Base-by-base conservation (phyloP, 768 basidiomycete genomes). In the Boletus reticulatus region DNA sequence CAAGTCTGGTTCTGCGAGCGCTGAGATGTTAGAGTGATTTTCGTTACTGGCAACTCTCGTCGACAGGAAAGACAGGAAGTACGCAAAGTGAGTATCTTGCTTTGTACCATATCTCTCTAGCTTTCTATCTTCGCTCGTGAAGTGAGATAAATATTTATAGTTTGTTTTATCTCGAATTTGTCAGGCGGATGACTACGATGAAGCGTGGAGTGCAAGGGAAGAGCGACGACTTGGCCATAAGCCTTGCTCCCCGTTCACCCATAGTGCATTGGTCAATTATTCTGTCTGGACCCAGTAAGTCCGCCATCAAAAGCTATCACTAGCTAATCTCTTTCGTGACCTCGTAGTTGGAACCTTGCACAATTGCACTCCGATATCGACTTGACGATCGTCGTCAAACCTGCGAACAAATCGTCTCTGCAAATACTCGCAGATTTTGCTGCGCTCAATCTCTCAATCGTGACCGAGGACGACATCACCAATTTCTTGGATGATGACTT, bases 311-410 rank as follows among this genome's bases (percentile, higher is more conserved):
- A 8, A 24, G 7, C 11, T 19, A 9, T 14, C 9, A 16, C 20
- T 41, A 34, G 27, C 27, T 27, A 27, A 27, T 27, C 27, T 27
- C 27, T 27, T 27, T 27, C 27, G 27, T 27, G 27, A 27, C 27
- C 6, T 27, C 7, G 14, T 16, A 92, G 90, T 65, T 93, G 10
- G 57, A 88, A 93, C 68, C 62, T 96, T 56, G 92, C 93, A 0
- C 68, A 79, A 39, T 73, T 89, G 32, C 96, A 80, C 66, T 68
- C 79, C 0, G 94, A 97, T 70, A 84, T 85, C 43, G 96, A 97
- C 27, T 27, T 27, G 73, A 94, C 91, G 0, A 86, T 96, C 68
- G 89, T 89, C 8, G 94, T 95, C 77, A 77, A 94, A 78, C 94
- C 94, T 3, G 96, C 94, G 2, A 79, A 76, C 65, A 84, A 85